Percentiles rank a stretch among this genome's conserved stretches.
These are phyloP conservation scores for Musa itinerans DNA, from an alignment of 176 grass and related monocot genomes.

Conservation along the genomic window DNA sequence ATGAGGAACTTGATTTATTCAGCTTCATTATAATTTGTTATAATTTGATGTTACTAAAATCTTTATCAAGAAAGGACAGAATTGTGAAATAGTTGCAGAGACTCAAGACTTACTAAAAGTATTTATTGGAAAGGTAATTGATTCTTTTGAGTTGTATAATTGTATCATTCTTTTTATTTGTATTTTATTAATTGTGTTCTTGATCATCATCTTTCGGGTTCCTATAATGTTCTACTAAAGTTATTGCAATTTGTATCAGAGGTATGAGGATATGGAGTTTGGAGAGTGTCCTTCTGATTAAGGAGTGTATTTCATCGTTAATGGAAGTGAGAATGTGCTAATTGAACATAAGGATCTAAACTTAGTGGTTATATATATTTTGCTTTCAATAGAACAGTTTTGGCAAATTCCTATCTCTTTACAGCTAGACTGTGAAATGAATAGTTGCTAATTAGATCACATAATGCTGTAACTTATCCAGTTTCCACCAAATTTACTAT, in stretches of 20 bases:
- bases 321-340: slow-evolving; percentile 92
- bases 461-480: no score
- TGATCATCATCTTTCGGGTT: slow-evolving; percentile 29
- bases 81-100: slow-evolving; percentile 88
- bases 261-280: slow-evolving; percentile 90
- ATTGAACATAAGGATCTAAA: slow-evolving; percentile 54
- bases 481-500: no score
- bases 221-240: slow-evolving; percentile 90
- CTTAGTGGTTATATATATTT: no score
- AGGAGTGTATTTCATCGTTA: slow-evolving; percentile 94
- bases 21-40: slow-evolving; percentile 84
- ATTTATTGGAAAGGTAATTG: slow-evolving; percentile 87
- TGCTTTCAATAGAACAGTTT: no score
- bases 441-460: no score
- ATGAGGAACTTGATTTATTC: slow-evolving; percentile 92
- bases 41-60: slow-evolving; percentile 85
- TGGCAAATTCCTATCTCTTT: no score
- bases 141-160: background rate
- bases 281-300: slow-evolving; percentile 96
- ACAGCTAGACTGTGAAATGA: no score
- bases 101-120: slow-evolving; percentile 73
- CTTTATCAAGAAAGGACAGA: slow-evolving; percentile 90
- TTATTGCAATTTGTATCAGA: slow-evolving; percentile 82
- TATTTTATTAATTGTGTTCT: background rate
- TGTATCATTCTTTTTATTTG: slow-evolving; percentile 7